Percentiles rank a stretch among this genome's conserved stretches.
Evolutionary conservation across 352 stramenopile genomes (phyloP).

Genomic region (Pythium utonaiense): DNA sequence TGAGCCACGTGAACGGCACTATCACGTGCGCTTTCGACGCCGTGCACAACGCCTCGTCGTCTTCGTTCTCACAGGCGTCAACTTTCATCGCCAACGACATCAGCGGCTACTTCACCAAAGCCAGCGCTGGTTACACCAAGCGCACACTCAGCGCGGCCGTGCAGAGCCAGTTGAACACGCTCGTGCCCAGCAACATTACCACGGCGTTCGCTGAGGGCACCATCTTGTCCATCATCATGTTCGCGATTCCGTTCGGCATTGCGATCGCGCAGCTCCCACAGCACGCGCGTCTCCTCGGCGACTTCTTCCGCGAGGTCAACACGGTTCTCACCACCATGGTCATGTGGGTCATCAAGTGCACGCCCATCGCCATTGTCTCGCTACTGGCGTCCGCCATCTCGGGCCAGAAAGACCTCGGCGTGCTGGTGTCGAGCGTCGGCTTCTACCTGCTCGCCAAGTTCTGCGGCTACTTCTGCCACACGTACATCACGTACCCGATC

Average conservation of each 20-base stretch:
- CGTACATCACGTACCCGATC: conserved; percentile 31
- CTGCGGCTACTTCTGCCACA: conserved; percentile 18
- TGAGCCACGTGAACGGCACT: conserved; percentile 21
- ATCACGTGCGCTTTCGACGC: conserved; percentile 11
- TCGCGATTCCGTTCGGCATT: conserved; percentile 32
- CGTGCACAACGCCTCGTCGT: conserved; percentile 1
- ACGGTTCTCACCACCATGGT: conserved; percentile 36
- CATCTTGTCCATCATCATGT: conserved; percentile 34
- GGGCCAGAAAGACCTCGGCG: conserved; percentile 23
- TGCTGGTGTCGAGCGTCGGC: conserved; percentile 30
- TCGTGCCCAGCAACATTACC: conserved; percentile 29
- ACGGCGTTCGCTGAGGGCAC: conserved; percentile 27
- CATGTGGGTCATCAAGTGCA: conserved; percentile 33
- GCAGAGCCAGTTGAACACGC: conserved; percentile 18
- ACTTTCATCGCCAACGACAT: conserved; percentile 20
- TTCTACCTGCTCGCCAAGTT: conserved; percentile 29
- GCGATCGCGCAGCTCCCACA: conserved; percentile 18
- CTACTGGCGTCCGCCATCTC: conserved; percentile 29
- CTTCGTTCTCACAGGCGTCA: conserved; percentile 10
- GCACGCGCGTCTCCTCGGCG: conserved; percentile 15
- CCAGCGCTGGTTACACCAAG: neutral
- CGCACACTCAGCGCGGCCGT: conserved; percentile 14
- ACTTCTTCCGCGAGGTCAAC: conserved; percentile 32
- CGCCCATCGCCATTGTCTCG: conserved; percentile 33
- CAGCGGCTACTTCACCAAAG: conserved; percentile 16